Conservation (phyloP, 108 stramenopile genomes). For the Cyclotella kingstonii region DNA sequence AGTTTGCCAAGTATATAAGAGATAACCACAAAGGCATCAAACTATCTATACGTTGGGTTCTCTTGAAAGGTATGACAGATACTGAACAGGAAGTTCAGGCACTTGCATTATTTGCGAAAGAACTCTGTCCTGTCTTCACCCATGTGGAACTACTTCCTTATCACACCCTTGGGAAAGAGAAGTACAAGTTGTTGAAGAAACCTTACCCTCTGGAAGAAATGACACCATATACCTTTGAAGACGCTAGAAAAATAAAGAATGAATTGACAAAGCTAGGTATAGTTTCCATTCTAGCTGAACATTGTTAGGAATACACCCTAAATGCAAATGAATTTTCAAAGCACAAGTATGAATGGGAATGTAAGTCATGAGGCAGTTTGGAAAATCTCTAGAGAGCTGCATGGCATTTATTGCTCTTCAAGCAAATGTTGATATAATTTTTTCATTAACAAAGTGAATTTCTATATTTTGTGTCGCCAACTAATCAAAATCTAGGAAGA, state of each 20-base stretch:
- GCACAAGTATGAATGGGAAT: too few relatives aligned
- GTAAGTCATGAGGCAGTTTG: too few relatives aligned
- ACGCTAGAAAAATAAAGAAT: constrained; percentile 42
- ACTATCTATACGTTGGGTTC: constrained; percentile 59
- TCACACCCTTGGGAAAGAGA: constrained; percentile 57
- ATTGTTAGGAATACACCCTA: too few relatives aligned
- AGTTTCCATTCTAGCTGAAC: constrained; percentile 23
- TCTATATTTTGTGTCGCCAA: too few relatives aligned
- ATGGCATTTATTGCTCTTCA: too few relatives aligned
- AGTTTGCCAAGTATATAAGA: constrained; percentile 56
- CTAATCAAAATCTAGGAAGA: too few relatives aligned
- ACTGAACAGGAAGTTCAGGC: constrained; percentile 50
- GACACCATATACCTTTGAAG: constrained; percentile 43
- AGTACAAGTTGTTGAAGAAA: constrained; percentile 42
- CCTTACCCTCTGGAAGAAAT: constrained; percentile 53
- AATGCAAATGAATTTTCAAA: too few relatives aligned
- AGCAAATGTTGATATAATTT: too few relatives aligned
- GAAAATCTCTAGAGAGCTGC: too few relatives aligned
- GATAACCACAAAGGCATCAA: constrained; percentile 48
- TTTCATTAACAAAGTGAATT: too few relatives aligned
- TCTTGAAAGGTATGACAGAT: constrained; percentile 60
- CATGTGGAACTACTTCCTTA: constrained; percentile 64
- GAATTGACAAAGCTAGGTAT: constrained; percentile 31
- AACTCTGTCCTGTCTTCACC: constrained; percentile 43
- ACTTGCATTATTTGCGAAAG: constrained; percentile 53